Base-by-base conservation (phyloP, 805 yeast species). In the Zygosaccharomyces siamensis region DNA sequence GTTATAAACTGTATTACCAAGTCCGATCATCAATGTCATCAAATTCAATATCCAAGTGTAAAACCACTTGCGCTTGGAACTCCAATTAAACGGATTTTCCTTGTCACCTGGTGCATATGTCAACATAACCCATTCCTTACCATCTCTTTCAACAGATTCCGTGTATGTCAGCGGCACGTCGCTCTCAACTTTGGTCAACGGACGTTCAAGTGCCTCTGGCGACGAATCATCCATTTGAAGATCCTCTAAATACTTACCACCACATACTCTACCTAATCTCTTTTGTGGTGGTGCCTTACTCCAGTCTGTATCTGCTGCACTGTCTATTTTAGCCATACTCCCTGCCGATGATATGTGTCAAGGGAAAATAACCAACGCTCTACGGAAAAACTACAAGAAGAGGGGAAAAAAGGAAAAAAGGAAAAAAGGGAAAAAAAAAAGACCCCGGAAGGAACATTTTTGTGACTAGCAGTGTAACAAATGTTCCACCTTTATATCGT, bases 101-200 rank as follows among this genome's bases (percentile, higher is more conserved):
- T n/a, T 20, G 8, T 40, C 44, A n/a, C 26, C 36, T 18, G 44
- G 44, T 1, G 44, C 44, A 40, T 18, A 40, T 4, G 44, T 28
- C 26, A 40, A 30, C 36, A 40, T 33, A 27, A 40, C 36, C 44
- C 44, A 40, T 40, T 40, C 44, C 18, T 24, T 28, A 24, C 44
- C 44, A 14, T 40, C 44, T 18, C 11, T 40, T 11, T 40, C 44
- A 4, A 30, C 26, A 7, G 36, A 40, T 20, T 40, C 44, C 8
- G 44, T 40, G 36, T 28, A 40, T 7, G 44, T 40, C 14, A 40
- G 21, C 8, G 44, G 44, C 21, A 40, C 26, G 20, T 40, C 44
- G 6, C 35, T 14, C 14, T 40, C 44, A 5, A 40, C 44, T 16
- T 28, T 40, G 26, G 26, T 28, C 11, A 40, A 14, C 14, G 44